Conservation (phyloP, 179 eudicot genomes). For the Silene noctiflora region DNA sequence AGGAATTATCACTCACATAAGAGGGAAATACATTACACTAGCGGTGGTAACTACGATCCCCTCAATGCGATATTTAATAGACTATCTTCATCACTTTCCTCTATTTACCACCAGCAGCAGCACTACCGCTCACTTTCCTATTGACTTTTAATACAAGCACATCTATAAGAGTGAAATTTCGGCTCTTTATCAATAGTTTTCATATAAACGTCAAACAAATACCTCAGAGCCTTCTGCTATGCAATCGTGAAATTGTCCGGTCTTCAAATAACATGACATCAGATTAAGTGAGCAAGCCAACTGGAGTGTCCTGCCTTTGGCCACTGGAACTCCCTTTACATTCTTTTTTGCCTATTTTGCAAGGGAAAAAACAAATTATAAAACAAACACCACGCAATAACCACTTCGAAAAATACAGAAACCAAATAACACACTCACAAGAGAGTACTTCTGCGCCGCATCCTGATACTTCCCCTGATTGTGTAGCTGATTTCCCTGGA, state of each 20-base stretch:
- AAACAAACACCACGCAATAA: neutral
- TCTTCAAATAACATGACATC: constrained; percentile 96
- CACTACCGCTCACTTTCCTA: too few species aligned
- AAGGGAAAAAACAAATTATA: constrained; percentile 5
- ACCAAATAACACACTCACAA: constrained; percentile 49
- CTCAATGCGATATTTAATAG: too few species aligned
- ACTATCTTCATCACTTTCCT: too few species aligned
- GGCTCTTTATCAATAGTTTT: neutral
- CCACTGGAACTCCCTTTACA: constrained; percentile 54
- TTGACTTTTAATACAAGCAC: too few species aligned
- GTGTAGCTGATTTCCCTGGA: constrained; percentile 88
- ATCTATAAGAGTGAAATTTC: neutral
- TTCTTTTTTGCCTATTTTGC: constrained; percentile 76
- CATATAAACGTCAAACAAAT: constrained; percentile 20
- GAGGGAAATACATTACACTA: neutral
- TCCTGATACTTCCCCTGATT: constrained; percentile 66
- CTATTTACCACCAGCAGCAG: too few species aligned
- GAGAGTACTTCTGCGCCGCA: constrained; percentile 79
- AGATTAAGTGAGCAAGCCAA: constrained; percentile 89
- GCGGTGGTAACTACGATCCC: too few species aligned
- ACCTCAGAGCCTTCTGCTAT: constrained; percentile 90
- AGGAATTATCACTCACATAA: neutral
- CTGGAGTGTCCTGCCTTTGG: constrained; percentile 51
- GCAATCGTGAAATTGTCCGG: constrained; percentile 72
- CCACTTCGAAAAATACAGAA: constrained; percentile 9